Conservation (phyloP, 805 yeast species). For the Hagleromyces aurorensis region DNA sequence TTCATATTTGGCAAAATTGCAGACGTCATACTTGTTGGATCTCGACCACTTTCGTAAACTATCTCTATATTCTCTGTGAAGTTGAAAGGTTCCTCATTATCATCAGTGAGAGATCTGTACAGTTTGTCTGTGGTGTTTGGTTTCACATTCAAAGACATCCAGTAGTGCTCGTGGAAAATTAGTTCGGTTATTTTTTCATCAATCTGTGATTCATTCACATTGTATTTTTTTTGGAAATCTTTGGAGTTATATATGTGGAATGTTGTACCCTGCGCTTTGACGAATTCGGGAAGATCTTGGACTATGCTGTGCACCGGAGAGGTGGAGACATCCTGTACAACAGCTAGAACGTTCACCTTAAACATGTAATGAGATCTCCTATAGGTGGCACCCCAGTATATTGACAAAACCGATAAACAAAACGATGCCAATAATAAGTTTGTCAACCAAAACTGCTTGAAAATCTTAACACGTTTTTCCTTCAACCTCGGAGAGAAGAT, state of each 20-base stretch:
- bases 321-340: constrained; percentile 28
- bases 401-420: constrained; percentile 20
- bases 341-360: constrained; percentile 27
- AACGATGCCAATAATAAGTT: constrained; percentile 18
- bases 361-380: constrained; percentile 18
- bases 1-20: constrained; percentile 40
- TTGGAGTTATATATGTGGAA: constrained; percentile 27
- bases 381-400: constrained; percentile 35
- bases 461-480: constrained; percentile 9
- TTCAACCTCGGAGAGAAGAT: constrained; percentile 14
- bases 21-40: constrained; percentile 40
- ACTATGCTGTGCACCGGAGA: constrained; percentile 6
- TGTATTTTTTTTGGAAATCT: constrained; percentile 19
- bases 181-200: constrained; percentile 35
- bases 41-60: constrained; percentile 58
- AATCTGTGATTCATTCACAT: constrained; percentile 15
- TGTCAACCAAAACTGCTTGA: constrained; percentile 8
- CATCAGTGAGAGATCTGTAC: constrained; percentile 18
- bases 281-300: constrained; percentile 15
- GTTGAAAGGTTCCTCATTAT: constrained; percentile 15
- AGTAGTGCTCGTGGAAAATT: constrained; percentile 49
- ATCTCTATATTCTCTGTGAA: constrained; percentile 30
- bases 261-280: constrained; percentile 15
- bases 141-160: constrained; percentile 53
- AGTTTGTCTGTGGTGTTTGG: constrained; percentile 37